Conservation (phyloP, 805 yeast genomes). For the Lipomyces anomalus region DNA sequence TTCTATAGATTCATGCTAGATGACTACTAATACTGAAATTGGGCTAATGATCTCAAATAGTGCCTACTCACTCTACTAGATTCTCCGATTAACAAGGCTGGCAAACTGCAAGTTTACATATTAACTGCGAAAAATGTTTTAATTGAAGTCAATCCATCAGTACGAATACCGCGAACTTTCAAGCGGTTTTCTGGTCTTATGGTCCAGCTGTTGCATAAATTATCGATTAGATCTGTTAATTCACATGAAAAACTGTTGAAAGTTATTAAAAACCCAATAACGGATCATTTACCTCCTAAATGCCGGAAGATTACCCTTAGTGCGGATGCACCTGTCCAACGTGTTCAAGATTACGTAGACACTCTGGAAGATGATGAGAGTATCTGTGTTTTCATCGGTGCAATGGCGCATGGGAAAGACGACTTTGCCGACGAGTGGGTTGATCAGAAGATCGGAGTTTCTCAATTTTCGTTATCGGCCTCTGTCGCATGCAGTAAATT, state of each 20-base stretch:
- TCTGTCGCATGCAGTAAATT: constrained; percentile 97
- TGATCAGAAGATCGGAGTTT: constrained; percentile 92
- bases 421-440: constrained; percentile 95
- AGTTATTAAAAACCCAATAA: constrained; percentile 94
- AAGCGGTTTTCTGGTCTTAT: constrained; percentile 95
- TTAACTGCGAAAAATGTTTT: constrained; percentile 93
- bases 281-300: constrained; percentile 93
- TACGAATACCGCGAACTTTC: constrained; percentile 96
- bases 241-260: constrained; percentile 89
- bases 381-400: constrained; percentile 96
- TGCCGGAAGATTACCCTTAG: constrained; percentile 91
- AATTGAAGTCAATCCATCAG: constrained; percentile 92
- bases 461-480: constrained; percentile 92
- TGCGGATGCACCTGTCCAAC: constrained; percentile 77
- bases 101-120: constrained; percentile 90
- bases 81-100: constrained; percentile 98
- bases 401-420: constrained; percentile 98
- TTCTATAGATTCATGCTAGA: neutral
- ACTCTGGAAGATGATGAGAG: constrained; percentile 84
- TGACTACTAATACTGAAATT: neutral
- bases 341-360: constrained; percentile 81
- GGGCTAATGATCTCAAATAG: too few species aligned
- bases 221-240: constrained; percentile 89
- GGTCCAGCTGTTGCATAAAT: constrained; percentile 92
- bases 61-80: constrained; percentile 89